A percentile compares a stretch with the other conserved stretches of the same genome.
Conservation (phyloP, 164 flowering plant genomes). For the Liriodendron chinense region DNA sequence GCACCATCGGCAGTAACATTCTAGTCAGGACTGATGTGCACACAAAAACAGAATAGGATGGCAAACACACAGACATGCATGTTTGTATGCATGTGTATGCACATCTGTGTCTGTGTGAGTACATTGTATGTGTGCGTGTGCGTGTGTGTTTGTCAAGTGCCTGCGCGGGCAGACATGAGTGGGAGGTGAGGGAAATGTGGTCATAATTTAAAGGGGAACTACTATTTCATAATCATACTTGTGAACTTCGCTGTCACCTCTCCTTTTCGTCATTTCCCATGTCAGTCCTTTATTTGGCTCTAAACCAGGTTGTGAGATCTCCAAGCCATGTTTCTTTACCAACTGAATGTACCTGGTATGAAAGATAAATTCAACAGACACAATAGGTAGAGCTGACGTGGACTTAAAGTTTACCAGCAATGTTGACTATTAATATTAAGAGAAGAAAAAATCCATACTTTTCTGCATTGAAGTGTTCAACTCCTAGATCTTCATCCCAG, state of each 20-base stretch:
- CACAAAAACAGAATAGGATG: neutral
- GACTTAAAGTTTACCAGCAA: neutral
- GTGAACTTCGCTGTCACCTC: conserved; percentile 95
- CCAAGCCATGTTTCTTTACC: conserved; percentile 92
- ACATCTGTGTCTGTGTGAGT: neutral
- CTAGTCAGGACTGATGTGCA: neutral
- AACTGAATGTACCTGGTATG: conserved; percentile 63
- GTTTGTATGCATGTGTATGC: neutral
- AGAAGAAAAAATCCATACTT: conserved; percentile 34
- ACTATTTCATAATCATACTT: conserved; percentile 46
- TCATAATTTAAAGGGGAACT: neutral
- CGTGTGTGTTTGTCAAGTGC: too few species aligned
- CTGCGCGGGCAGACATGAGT: neutral
- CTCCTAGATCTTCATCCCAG: conserved; percentile 99
- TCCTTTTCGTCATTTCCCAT: conserved; percentile 99
- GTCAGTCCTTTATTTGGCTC: conserved; percentile 92
- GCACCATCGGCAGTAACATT: neutral
- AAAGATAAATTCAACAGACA: conserved; percentile 4
- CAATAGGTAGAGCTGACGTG: neutral
- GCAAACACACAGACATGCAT: neutral
- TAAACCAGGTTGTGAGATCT: conserved; percentile 96
- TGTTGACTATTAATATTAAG: neutral
- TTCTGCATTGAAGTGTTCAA: conserved; percentile 86
- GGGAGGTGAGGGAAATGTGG: neutral
- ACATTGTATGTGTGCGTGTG: too few species aligned